A percentile compares a stretch with the other conserved stretches of the same genome.
Evolutionary conservation across 768 basidiomycete species (phyloP).

Genomic region (Suillus spraguei): DNA sequence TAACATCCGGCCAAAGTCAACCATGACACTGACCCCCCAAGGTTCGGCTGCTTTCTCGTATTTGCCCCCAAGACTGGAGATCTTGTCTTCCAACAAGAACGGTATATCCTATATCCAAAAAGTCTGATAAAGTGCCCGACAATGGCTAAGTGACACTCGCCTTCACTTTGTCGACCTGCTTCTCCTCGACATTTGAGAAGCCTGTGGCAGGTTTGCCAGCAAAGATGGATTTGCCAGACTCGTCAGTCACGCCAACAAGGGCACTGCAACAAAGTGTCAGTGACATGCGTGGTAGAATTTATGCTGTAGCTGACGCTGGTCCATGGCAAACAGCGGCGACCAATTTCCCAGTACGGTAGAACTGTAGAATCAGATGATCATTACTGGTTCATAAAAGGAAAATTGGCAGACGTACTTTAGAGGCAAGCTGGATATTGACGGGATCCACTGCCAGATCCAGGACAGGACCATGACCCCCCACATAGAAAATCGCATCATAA

Average conservation of each 20-base stretch:
- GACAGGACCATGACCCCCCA: slow-evolving; percentile 80
- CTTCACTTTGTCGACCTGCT: slow-evolving; percentile 44
- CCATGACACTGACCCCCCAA: slow-evolving; percentile 53
- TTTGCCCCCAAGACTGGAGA: slow-evolving; percentile 63
- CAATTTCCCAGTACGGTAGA: slow-evolving; percentile 68
- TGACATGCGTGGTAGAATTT: neutral
- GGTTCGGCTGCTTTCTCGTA: slow-evolving; percentile 59
- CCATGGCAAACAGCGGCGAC: slow-evolving; percentile 82
- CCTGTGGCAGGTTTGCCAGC: slow-evolving; percentile 58
- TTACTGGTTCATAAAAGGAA: neutral
- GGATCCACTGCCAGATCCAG: slow-evolving; percentile 67
- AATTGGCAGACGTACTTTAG: slow-evolving; percentile 42
- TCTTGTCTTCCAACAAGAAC: slow-evolving; percentile 71
- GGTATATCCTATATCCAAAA: slow-evolving; percentile 50
- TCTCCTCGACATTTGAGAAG: slow-evolving; percentile 76
- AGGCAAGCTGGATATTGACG: slow-evolving; percentile 57
- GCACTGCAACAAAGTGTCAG: slow-evolving; percentile 39
- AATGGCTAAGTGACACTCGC: slow-evolving; percentile 29
- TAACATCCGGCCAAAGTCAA: neutral
- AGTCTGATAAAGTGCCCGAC: neutral
- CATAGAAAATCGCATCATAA: slow-evolving; percentile 77
- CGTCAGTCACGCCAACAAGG: slow-evolving; percentile 56
- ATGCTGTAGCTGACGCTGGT: slow-evolving; percentile 48
- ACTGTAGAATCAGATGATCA: slow-evolving; percentile 38
- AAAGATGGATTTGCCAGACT: slow-evolving; percentile 65